A percentile compares a stretch with the other conserved stretches of the same genome.
phyloP scores from a whole-genome alignment of 495 filamentous ascomycete species.

The Cryomyces minteri region DNA sequence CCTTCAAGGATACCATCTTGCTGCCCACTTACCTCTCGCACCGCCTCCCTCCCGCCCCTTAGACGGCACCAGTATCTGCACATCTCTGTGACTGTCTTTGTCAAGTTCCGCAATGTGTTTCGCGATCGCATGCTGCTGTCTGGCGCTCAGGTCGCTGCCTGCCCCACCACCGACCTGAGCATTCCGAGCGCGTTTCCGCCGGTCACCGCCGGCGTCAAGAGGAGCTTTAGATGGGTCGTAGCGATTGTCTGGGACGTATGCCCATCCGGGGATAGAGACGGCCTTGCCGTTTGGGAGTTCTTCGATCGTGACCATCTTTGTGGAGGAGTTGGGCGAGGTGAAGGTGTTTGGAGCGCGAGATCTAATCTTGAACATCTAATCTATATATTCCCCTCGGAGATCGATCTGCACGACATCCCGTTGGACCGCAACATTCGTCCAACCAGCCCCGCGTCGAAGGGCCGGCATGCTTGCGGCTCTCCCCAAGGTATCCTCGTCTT shows the following conservation, averaged over 20 bases:
- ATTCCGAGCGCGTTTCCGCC: conserved; percentile 38
- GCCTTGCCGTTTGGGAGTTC: conserved; percentile 52
- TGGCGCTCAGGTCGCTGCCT: conserved; percentile 43
- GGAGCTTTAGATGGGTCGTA: conserved; percentile 39
- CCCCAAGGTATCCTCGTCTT: no score
- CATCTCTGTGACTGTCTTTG: conserved; percentile 56
- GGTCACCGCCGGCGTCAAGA: conserved; percentile 31
- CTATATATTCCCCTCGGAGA: no score
- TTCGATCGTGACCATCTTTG: conserved; percentile 29
- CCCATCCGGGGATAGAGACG: conserved; percentile 61
- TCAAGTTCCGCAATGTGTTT: conserved; percentile 68
- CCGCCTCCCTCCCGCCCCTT: conserved; percentile 16
- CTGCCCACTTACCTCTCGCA: not conserved
- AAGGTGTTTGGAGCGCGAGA: no score
- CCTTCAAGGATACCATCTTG: no score
- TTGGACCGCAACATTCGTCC: no score
- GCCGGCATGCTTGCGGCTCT: no score
- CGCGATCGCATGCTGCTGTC: conserved; percentile 58
- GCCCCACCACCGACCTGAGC: conserved; percentile 30
- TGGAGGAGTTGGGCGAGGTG: no score
- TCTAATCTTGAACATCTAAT: no score
- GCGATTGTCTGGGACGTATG: conserved; percentile 66
- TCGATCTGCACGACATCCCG: no score
- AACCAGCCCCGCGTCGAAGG: no score
- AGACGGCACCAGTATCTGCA: conserved; percentile 43